phyloP scores from a whole-genome alignment of 495 filamentous ascomycete species.

The Penicillium parvum region DNA sequence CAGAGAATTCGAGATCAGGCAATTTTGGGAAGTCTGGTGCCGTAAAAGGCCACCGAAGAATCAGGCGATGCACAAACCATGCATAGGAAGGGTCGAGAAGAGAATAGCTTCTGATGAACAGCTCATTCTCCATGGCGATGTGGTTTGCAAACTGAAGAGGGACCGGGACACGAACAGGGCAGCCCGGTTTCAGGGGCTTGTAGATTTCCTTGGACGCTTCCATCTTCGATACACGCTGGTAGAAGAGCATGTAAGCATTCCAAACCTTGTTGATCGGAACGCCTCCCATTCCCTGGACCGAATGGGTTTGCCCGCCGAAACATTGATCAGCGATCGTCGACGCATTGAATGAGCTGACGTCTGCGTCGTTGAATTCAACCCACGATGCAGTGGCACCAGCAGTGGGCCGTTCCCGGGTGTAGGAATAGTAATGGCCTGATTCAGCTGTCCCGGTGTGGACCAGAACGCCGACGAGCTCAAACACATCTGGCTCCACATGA shows the following conservation, averaged over 20 bases:
- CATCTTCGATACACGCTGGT: constrained; percentile 72
- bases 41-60: constrained; percentile 43
- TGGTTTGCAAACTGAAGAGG: constrained; percentile 51
- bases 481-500: constrained; percentile 59
- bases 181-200: constrained; percentile 26
- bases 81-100: constrained; percentile 73
- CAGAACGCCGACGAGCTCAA: constrained; percentile 87
- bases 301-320: constrained; percentile 69
- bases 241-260: constrained; percentile 98
- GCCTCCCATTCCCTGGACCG: constrained; percentile 36
- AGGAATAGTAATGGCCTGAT: constrained; percentile 96
- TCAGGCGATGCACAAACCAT: constrained; percentile 57
- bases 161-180: constrained; percentile 55
- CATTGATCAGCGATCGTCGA: constrained; percentile 66
- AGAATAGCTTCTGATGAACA: constrained; percentile 71
- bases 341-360: constrained; percentile 71
- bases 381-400: constrained; percentile 51
- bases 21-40: constrained; percentile 42
- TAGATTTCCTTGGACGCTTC: constrained; percentile 30
- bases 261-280: constrained; percentile 61
- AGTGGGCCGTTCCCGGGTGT: constrained; percentile 73
- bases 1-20: constrained; percentile 54
- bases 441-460: constrained; percentile 92
- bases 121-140: constrained; percentile 68
- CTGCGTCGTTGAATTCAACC: constrained; percentile 92